A percentile compares a stretch with the other conserved stretches of the same genome.
Conservation (phyloP, 495 filamentous ascomycete genomes). For the Podospora pseudopauciseta region DNA sequence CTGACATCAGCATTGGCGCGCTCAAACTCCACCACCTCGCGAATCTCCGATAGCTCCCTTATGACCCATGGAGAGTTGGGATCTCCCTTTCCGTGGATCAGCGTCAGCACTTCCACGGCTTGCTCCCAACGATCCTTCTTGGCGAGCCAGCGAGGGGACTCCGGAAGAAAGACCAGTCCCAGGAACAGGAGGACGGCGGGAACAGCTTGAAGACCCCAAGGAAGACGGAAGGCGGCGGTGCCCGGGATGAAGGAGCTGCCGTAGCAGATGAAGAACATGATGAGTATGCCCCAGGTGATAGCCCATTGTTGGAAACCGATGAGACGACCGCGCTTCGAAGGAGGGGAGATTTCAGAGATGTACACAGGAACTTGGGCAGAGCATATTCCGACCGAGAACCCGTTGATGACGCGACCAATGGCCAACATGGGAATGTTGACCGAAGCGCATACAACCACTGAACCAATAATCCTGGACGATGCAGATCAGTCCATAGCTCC, state of each 20-base stretch:
- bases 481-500: background rate
- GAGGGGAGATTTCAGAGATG: slow-evolving; percentile 68
- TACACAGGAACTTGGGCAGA: slow-evolving; percentile 79
- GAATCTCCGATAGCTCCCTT: slow-evolving; percentile 67
- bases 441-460: slow-evolving; percentile 63
- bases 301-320: slow-evolving; percentile 74
- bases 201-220: slow-evolving; percentile 75
- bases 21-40: slow-evolving; percentile 67
- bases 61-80: slow-evolving; percentile 57
- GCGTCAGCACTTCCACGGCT: slow-evolving; percentile 55
- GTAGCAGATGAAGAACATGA: slow-evolving; percentile 74
- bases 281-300: slow-evolving; percentile 75
- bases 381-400: slow-evolving; percentile 70
- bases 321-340: slow-evolving; percentile 65
- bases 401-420: slow-evolving; percentile 74
- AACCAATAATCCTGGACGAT: slow-evolving; percentile 50
- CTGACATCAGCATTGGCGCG: slow-evolving; percentile 56
- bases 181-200: slow-evolving; percentile 62
- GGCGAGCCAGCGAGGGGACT: slow-evolving; percentile 76
- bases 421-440: slow-evolving; percentile 73
- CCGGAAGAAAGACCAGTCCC: slow-evolving; percentile 63
- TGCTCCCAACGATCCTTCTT: slow-evolving; percentile 74
- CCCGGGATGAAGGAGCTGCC: slow-evolving; percentile 64
- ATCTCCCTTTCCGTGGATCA: slow-evolving; percentile 67
- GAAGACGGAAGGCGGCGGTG: slow-evolving; percentile 62